Percentiles rank a stretch among this genome's conserved stretches.
Evolutionary conservation across 176 grass and related monocot genomes (phyloP).

Genomic region (Olyra latifolia): DNA sequence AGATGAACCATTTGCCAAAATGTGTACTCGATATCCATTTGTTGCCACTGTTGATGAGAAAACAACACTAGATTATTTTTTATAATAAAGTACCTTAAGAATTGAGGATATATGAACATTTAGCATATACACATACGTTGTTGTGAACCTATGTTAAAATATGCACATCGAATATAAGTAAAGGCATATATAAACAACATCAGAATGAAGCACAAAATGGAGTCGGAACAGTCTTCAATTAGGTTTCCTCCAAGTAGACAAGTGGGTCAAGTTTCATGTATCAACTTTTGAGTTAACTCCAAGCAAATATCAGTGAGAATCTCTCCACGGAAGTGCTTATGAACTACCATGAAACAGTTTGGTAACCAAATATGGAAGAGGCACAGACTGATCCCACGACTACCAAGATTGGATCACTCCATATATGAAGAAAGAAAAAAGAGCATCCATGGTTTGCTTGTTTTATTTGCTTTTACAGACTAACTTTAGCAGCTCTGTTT

Average conservation of each 20-base stretch:
- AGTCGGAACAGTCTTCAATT: neutral
- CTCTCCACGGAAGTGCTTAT: neutral
- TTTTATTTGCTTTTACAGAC: neutral
- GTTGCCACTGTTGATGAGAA: slow-evolving; percentile 85
- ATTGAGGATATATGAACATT: neutral
- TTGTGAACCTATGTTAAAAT: neutral
- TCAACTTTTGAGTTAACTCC: neutral
- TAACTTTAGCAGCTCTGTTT: neutral
- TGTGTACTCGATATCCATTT: slow-evolving; percentile 99
- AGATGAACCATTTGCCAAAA: slow-evolving; percentile 99
- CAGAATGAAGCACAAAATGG: neutral
- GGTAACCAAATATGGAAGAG: neutral
- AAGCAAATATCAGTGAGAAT: neutral
- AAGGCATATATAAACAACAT: slow-evolving; percentile 1
- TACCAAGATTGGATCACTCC: neutral
- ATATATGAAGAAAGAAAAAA: neutral
- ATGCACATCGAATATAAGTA: neutral
- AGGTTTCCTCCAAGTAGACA: neutral
- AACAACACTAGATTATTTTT: slow-evolving; percentile 30
- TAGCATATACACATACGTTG: neutral
- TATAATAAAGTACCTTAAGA: neutral
- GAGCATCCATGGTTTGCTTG: neutral
- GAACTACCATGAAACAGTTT: neutral
- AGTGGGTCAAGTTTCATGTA: neutral
- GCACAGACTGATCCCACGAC: neutral